Evolutionary conservation across 192 early-diverging fungal species (phyloP), one percentile per base, ranked within the genome.

Genomic region (Backusella psychrophila): DNA sequence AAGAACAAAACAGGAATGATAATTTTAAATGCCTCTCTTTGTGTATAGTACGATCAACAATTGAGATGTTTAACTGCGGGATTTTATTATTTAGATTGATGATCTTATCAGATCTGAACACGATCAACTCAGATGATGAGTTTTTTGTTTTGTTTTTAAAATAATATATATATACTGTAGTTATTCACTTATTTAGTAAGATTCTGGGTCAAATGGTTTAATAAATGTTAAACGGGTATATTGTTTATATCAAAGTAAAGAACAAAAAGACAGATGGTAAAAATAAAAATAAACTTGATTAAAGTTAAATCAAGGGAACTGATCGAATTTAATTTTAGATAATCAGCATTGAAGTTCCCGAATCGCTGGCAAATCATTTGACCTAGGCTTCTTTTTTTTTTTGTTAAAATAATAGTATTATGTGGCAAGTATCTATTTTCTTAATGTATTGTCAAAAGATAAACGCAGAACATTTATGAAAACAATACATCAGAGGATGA

Each of bases 41-140:
- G 42, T 44, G 42, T 44, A 4, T 44, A 44, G 14, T 17, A 44
- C 17, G n/a, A 56, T 56, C 21, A 56, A 21, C 19, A 39, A 56
- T 21, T 56, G 53, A 56, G 53, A 56, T 21, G 9, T 56, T 56
- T 21, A 56, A 56, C 53, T 56, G 53, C 53, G 53, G 53, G 21
- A 56, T 56, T 56, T 53, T 53, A 21, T 56, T 56, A 56, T 56
- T 56, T 56, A 23, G 21, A 9, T 56, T 56, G 53, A 56, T 56
- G 53, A 56, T 56, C 53, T 56, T 56, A 56, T 56, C 53, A 56
- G 53, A 56, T 56, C 53, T 56, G 21, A 56, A 56, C 53, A 56
- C 53, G n/a, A 44, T 44, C 42, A 44, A 44, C 15, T 44, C 42
- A 56, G 53, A 56, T 56, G 53, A 56, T 56, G 53, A 9, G 33